Evolutionary conservation across 306 rosid genomes (phyloP), one percentile per base, ranked within the genome.

Genomic region (Corylus americana): DNA sequence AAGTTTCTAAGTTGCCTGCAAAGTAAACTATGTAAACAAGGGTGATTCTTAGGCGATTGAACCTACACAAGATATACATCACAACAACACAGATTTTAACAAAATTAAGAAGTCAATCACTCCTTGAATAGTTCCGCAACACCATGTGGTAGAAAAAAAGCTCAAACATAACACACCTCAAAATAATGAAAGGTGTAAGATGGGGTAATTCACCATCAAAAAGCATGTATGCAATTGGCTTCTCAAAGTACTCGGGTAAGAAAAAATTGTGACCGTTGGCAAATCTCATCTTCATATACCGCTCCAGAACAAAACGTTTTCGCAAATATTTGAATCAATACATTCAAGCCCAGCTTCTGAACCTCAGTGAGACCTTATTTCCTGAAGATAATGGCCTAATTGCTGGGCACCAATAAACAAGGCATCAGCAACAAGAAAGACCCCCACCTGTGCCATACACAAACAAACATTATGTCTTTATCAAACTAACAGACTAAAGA

Each of bases 321-420:
- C 55, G 49, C n/a, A 44, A 66, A 35, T 57, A 53, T 55, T 49
- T 55, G 51, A 27, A 80, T 82, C 64, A 42, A 68, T 51, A 31
- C 27, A 73, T 62, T 74, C 80, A 51, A 49, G 42, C 77, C 31
- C 78, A 83, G 55, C 72, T 55, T n/a, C 29, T 72, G 63, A 58
- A 78, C 50, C 81, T 89, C 80, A 95, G 77, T 83, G 94, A 45
- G 85, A 83, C 76, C 89, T 80, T 77, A 92, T 77, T 44, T 92
- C 98, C 84, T 91, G 97, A 81, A 95, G 79, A 81, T 93, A 95
- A 61, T 47, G 91, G 63, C 89, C 82, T 8, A 89, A 51, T 85
- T 88, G 93, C 88, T 89, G 99, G 79, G 90, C 92, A 53, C 96
- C 94, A 1, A 95, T 31, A 80, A 82, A 88, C 79, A 95, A 80